These are phyloP conservation scores for Penicillium crystallinum DNA, from an alignment of 495 filamentous ascomycete genomes.

Conservation along the genomic window DNA sequence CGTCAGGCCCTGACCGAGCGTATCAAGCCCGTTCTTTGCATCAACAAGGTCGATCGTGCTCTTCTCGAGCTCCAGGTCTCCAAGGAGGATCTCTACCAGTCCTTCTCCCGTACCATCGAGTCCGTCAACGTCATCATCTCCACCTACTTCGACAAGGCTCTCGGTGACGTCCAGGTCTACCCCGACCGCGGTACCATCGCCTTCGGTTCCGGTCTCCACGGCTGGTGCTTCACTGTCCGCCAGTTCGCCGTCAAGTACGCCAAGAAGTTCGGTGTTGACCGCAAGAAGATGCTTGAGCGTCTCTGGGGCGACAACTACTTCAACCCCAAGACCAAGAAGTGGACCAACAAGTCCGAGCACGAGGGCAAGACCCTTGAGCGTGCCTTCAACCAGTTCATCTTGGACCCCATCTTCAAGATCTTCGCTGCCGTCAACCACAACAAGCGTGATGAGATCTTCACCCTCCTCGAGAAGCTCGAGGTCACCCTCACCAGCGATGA, in stretches of 20 bases:
- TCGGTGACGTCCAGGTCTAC: conserved; percentile 98
- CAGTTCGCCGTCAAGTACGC: conserved; percentile 96
- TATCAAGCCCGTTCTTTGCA: conserved; percentile 98
- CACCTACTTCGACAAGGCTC: conserved; percentile 94
- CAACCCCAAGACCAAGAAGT: conserved; percentile 99
- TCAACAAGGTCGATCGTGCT: conserved; percentile 99
- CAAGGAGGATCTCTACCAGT: conserved; percentile 99
- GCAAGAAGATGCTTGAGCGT: conserved; percentile 99
- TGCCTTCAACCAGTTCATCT: conserved; percentile 97
- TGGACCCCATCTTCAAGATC: conserved; percentile 99
- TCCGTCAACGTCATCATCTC: conserved; percentile 99
- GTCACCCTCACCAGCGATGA: conserved; percentile 84
- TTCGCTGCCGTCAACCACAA: conserved; percentile 94
- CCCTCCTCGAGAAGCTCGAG: conserved; percentile 82
- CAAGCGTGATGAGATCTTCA: conserved; percentile 89
- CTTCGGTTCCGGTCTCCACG: conserved; percentile 99
- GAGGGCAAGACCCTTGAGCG: conserved; percentile 90
- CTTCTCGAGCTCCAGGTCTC: conserved; percentile 95
- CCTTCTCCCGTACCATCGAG: conserved; percentile 98
- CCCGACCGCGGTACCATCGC: conserved; percentile 93
- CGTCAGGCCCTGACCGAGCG: conserved; percentile 99
- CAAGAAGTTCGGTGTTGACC: conserved; percentile 99
- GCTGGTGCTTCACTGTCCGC: conserved; percentile 98
- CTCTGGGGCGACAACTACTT: conserved; percentile 99
- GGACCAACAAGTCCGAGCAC: conserved; percentile 75